Conservation (phyloP, 2,329 filamentous ascomycete genomes). For the Davidsoniella neocaledoniae region DNA sequence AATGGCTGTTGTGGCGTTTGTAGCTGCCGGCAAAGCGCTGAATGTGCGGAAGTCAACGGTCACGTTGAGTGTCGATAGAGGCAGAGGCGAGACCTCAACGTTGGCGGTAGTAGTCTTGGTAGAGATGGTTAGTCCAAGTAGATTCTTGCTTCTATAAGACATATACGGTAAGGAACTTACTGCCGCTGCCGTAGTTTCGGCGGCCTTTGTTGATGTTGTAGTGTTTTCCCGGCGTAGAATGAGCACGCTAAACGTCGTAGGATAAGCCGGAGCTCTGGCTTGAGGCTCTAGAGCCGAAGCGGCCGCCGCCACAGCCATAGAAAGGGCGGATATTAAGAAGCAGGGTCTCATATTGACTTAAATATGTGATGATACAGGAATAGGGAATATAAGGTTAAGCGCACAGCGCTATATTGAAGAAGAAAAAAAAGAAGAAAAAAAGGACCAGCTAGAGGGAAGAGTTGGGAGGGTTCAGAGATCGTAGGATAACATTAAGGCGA, state of each 20-base stretch:
- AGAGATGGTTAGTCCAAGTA: too few species aligned
- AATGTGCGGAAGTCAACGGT: constrained; percentile 11
- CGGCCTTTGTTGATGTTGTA: too few species aligned
- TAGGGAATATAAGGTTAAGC: neutral
- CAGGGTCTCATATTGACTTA: constrained; percentile 2
- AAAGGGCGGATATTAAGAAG: neutral
- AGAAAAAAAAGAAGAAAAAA: constrained; percentile 3
- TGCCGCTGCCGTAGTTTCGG: too few species aligned
- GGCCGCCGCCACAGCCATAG: neutral
- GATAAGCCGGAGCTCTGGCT: too few species aligned
- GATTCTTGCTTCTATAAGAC: too few species aligned
- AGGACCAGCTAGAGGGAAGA: neutral
- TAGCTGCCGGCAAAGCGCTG: neutral
- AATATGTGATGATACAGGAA: neutral
- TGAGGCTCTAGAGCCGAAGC: neutral
- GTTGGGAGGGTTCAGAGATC: neutral
- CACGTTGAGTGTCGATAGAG: constrained; percentile 9
- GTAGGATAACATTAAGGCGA: neutral
- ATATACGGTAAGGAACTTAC: too few species aligned
- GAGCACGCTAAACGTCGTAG: too few species aligned
- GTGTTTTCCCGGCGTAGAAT: too few species aligned
- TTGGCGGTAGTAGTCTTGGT: neutral
- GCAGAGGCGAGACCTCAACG: constrained; percentile 6
- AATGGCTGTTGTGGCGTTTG: neutral
- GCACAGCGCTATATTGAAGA: neutral